A percentile compares a stretch with the other conserved stretches of the same genome.
Evolutionary conservation across 257 asterid genomes (phyloP).

Genomic region (Handroanthus guayacan): DNA sequence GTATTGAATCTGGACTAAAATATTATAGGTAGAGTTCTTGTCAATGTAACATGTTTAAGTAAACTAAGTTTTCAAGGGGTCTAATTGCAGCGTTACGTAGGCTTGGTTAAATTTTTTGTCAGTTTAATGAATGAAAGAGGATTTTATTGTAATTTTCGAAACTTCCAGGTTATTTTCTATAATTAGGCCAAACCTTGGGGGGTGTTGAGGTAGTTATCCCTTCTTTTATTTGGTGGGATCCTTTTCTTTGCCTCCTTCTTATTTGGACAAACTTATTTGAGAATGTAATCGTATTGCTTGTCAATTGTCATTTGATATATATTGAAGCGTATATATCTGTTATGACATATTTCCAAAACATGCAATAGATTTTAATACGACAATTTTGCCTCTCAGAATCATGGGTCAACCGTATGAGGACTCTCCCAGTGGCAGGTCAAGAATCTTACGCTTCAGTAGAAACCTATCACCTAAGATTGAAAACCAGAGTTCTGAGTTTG

Average conservation of each 20-base stretch:
- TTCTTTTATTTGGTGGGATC: background rate
- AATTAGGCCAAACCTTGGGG: too few relatives aligned
- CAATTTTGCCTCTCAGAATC: slow-evolving; percentile 45
- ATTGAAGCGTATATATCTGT: background rate
- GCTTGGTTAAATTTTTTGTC: too few relatives aligned
- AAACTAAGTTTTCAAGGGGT: too few relatives aligned
- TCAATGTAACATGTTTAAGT: too few relatives aligned
- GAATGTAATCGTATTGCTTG: background rate
- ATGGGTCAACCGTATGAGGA: slow-evolving; percentile 50
- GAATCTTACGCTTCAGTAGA: slow-evolving; percentile 53
- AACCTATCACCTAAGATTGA: slow-evolving; percentile 52
- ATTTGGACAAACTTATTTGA: background rate
- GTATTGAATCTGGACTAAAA: too few relatives aligned
- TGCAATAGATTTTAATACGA: slow-evolving; percentile 23
- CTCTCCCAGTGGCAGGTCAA: slow-evolving; percentile 52
- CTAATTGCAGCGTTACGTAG: too few relatives aligned
- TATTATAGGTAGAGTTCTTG: too few relatives aligned
- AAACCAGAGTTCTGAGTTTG: slow-evolving; percentile 41
- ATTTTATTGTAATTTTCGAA: too few relatives aligned
- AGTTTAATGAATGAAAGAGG: too few relatives aligned
- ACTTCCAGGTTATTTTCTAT: too few relatives aligned
- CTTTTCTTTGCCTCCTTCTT: background rate
- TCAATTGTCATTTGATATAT: background rate
- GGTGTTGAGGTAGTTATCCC: too few relatives aligned
- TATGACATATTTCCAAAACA: background rate